Evolutionary conservation across 2,329 filamentous ascomycete genomes (phyloP).

Genomic region (Onygena corvina): DNA sequence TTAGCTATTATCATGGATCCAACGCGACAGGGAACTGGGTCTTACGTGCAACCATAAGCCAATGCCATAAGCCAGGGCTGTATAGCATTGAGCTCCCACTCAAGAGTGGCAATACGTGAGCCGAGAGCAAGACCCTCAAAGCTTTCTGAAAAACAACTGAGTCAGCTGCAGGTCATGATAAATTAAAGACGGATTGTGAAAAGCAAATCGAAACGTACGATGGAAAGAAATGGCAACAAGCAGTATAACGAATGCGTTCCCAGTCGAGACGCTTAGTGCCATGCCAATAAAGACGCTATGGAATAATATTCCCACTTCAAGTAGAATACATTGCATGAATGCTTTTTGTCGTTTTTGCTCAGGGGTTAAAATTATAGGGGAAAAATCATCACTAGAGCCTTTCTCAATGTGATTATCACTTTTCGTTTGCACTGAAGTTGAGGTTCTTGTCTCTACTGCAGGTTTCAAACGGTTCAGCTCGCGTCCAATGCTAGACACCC

Average conservation of each 20-base stretch:
- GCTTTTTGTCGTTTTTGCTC: constrained; percentile 46
- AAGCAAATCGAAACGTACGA: constrained; percentile 19
- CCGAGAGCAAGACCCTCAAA: constrained; percentile 28
- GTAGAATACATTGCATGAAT: constrained; percentile 59
- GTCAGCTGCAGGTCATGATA: constrained; percentile 6
- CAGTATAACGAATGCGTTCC: constrained; percentile 26
- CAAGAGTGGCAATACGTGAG: constrained; percentile 24
- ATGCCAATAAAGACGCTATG: constrained; percentile 49
- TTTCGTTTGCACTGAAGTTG: not conserved
- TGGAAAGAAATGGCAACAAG: constrained; percentile 29
- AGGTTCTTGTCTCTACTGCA: constrained; percentile 13
- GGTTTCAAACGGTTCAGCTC: constrained; percentile 22
- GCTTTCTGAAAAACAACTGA: constrained; percentile 20
- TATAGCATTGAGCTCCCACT: constrained; percentile 21
- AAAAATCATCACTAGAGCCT: not conserved
- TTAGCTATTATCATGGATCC: not conserved
- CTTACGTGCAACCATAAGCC: constrained; percentile 51
- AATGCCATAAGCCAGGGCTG: constrained; percentile 61
- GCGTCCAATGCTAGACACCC: constrained; percentile 23
- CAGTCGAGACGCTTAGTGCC: constrained; percentile 27
- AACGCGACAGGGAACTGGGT: constrained; percentile 4
- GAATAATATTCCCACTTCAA: constrained; percentile 68
- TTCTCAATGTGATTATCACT: not conserved
- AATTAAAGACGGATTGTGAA: not conserved
- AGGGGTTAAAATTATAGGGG: constrained; percentile 16